Evolutionary conservation across 2,329 filamentous ascomycete species (phyloP), one percentile per base, ranked within the genome.

Genomic region (Lasiodiplodia gonubiensis): DNA sequence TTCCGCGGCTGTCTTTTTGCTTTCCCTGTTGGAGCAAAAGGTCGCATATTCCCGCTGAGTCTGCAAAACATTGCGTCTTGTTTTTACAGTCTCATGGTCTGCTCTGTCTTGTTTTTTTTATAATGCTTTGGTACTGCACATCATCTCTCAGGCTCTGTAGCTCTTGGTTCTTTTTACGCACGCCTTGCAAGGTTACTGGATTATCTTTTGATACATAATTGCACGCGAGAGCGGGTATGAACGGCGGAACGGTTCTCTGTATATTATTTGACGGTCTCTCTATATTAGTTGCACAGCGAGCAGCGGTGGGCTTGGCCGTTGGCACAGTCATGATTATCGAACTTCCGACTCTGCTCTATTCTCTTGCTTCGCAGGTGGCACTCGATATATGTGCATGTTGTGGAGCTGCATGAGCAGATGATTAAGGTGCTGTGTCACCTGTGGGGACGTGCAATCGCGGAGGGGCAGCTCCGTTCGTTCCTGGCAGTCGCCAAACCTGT

Each of bases 301-400:
- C 21, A 33, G 57, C 57, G 57, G 57, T 33, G 33, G 27, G 59
- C 59, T 51, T 63, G 59, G 59, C 59, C 59, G 59, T 51, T 51
- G 59, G 46, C 46, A 51, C 46, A 51, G 37, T 46, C 18, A 63
- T 37, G 46, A 63, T 63, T 23, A 37, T 46, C 59, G 51, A 63
- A 30, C 30, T 63, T 51, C 59, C 49, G 39, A 51, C 42, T 63
- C 59, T 27, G n/a, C 42, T 18, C 18, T 46, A 10, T 16, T 33
- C 30, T 21, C 42, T 14, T 42, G 39, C 4, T 42, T 18, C 16
- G 35, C 35, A n/a, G 39, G 39, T 42, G 39, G 16, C 16, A 46
- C 39, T 46, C 16, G 16, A 46, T 46, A 16, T 8, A 18, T n/a
- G 12, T 18, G 7, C 39, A 18, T 8, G 16, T 18, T 8, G 39